These are phyloP conservation scores for Ophidiomyces ophidiicola DNA, from an alignment of 2,329 filamentous ascomycete genomes.

Conservation along the genomic window DNA sequence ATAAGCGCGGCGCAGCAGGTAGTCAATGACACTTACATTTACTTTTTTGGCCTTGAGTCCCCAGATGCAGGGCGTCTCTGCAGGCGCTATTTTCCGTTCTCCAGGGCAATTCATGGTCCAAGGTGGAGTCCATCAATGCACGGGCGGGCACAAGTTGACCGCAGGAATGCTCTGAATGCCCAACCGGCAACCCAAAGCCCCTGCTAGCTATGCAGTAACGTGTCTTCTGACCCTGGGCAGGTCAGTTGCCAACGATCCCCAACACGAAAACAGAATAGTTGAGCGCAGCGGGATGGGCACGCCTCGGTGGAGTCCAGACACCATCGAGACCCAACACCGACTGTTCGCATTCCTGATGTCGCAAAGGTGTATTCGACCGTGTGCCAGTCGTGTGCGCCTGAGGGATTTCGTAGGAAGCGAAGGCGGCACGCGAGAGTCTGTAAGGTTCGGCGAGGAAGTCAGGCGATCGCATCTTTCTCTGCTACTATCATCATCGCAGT, in stretches of 20 bases:
- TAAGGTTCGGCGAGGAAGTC: neutral
- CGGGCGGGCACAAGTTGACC: slow-evolving; percentile 6
- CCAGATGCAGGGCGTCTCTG: neutral
- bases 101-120: neutral
- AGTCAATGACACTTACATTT: slow-evolving; percentile 5
- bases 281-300: no score
- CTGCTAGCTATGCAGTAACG: slow-evolving; percentile 6
- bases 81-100: neutral
- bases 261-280: slow-evolving; percentile 4
- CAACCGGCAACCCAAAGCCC: slow-evolving; percentile 5
- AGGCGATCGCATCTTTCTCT: neutral
- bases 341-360: no score
- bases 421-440: neutral
- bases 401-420: neutral
- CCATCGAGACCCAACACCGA: no score
- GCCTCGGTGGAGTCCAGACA: no score
- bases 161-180: slow-evolving; percentile 2
- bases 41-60: neutral
- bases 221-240: slow-evolving; percentile 9
- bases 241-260: slow-evolving; percentile 1
- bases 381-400: no score
- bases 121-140: neutral
- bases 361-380: no score
- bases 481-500: neutral
- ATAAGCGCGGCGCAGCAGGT: neutral